These are phyloP conservation scores for Linum trigynum DNA, from an alignment of 345 rosid species.

Conservation along the genomic window DNA sequence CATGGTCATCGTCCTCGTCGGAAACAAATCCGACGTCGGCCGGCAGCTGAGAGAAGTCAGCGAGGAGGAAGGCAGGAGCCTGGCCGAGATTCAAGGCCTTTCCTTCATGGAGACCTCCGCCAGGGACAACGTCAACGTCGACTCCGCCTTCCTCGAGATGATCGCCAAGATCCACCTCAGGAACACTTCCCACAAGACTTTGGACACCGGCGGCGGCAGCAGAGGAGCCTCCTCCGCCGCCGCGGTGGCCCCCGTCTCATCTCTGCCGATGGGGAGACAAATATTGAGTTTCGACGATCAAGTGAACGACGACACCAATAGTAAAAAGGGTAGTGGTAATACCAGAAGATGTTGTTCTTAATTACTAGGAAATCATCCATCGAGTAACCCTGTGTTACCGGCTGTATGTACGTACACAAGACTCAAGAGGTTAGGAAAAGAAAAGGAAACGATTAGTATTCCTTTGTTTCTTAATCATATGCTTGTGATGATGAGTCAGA, in stretches of 20 bases:
- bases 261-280: not conserved
- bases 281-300: not conserved
- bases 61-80: constrained; percentile 45
- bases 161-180: constrained; percentile 37
- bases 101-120: constrained; percentile 83
- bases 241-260: not conserved
- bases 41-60: constrained; percentile 37
- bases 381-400: too few species aligned
- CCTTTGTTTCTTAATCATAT: too few species aligned
- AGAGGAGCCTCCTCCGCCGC: not conserved
- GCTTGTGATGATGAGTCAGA: too few species aligned
- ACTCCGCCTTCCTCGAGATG: constrained; percentile 63
- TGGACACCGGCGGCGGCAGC: not conserved
- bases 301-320: too few species aligned
- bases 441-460: too few species aligned
- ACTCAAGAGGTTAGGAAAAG: too few species aligned
- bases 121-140: constrained; percentile 55
- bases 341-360: too few species aligned
- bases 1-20: constrained; percentile 61
- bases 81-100: constrained; percentile 53
- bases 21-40: constrained; percentile 55
- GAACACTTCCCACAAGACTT: not conserved
- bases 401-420: too few species aligned
- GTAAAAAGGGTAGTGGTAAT: too few species aligned
- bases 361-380: too few species aligned